Evolutionary conservation across 2,329 filamentous ascomycete genomes (phyloP).

Genomic region (Drechslerella dactyloides): DNA sequence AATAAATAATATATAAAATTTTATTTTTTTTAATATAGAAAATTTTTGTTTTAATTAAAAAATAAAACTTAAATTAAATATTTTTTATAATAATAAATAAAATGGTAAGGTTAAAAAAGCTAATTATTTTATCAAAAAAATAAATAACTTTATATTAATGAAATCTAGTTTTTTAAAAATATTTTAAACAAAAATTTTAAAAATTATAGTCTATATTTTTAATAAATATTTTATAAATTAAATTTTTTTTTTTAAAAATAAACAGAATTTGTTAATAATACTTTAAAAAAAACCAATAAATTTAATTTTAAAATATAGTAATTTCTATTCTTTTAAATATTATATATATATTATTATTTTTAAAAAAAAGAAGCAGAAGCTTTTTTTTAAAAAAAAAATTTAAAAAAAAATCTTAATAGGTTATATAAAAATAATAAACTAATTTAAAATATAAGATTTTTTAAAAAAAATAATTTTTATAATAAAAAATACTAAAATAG

Average conservation of each 20-base stretch:
- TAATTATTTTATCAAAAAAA: constrained; percentile 11
- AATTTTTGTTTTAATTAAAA: background rate
- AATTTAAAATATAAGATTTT: constrained; percentile 16
- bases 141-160: constrained; percentile 13
- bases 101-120: constrained; percentile 3
- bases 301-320: constrained; percentile 4
- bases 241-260: constrained; percentile 10
- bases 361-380: background rate
- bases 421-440: constrained; percentile 7
- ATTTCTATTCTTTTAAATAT: constrained; percentile 12
- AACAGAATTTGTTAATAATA: constrained; percentile 12
- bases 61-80: constrained; percentile 3
- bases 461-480: constrained; percentile 13
- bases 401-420: constrained; percentile 7
- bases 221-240: constrained; percentile 6
- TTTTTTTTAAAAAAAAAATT: background rate
- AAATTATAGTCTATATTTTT: constrained; percentile 6
- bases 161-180: constrained; percentile 6
- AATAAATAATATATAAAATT: constrained; percentile 11
- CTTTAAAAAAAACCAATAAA: constrained; percentile 14
- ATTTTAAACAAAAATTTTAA: constrained; percentile 3
- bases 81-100: constrained; percentile 2
- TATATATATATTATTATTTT: constrained; percentile 6
- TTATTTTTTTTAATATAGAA: constrained; percentile 5
- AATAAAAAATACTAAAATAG: constrained; percentile 4